These are phyloP conservation scores for Leptosphaerulina australis DNA, from an alignment of 2,329 filamentous ascomycete species.

Conservation along the genomic window DNA sequence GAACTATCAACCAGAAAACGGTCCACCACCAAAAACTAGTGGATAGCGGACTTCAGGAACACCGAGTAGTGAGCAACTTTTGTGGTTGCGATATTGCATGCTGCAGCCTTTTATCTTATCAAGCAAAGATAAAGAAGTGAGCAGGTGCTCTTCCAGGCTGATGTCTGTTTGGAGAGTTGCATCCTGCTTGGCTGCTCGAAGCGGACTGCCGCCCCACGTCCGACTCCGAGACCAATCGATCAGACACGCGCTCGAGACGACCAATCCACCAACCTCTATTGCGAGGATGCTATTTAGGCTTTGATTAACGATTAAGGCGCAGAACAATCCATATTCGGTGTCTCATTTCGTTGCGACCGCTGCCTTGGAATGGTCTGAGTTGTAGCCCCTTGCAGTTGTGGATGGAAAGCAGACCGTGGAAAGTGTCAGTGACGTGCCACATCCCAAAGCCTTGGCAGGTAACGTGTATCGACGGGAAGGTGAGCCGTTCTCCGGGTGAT, in stretches of 20 bases:
- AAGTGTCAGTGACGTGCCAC: not conserved
- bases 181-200: constrained; percentile 9
- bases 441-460: constrained; percentile 1
- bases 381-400: not conserved
- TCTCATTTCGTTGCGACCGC: constrained; percentile 1
- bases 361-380: not conserved
- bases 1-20: constrained; percentile 7
- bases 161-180: constrained; percentile 4
- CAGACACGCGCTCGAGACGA: constrained; percentile 25
- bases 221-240: constrained; percentile 27
- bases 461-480: not conserved
- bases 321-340: not conserved
- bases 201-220: constrained; percentile 18
- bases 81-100: constrained; percentile 8
- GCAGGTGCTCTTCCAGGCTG: constrained; percentile 4
- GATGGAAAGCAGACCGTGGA: not conserved
- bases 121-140: constrained; percentile 7
- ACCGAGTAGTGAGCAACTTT: not conserved
- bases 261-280: constrained; percentile 1
- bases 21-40: constrained; percentile 14
- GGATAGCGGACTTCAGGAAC: constrained; percentile 19
- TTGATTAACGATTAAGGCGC: not conserved
- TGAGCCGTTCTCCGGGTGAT: constrained; percentile 6
- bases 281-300: constrained; percentile 5
- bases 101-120: constrained; percentile 15